phyloP scores from a whole-genome alignment of 768 basidiomycete genomes.

The Rhodotorula sphaerocarpa region DNA sequence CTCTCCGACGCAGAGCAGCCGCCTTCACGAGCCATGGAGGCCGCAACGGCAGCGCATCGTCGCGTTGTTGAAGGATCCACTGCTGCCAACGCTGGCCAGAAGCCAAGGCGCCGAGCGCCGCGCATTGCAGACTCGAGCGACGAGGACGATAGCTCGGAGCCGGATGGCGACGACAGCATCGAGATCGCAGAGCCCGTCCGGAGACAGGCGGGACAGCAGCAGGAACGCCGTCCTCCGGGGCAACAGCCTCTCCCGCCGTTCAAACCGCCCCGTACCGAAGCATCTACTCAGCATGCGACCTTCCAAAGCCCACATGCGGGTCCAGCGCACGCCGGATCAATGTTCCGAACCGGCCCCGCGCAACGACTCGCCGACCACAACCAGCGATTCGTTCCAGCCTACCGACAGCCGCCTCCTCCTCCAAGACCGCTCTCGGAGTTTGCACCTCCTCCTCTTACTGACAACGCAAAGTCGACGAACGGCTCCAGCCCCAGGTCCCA shows the following conservation, averaged over 20 bases:
- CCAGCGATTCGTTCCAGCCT: neutral
- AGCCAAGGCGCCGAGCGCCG: neutral
- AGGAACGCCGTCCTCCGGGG: too few relatives aligned
- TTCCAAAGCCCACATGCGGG: neutral
- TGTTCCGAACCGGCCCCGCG: neutral
- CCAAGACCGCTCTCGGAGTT: neutral
- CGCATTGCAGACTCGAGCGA: slow-evolving; percentile 7
- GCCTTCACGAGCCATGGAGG: too few relatives aligned
- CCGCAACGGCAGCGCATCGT: neutral
- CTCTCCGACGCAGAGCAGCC: slow-evolving; percentile 4
- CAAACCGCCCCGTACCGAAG: too few relatives aligned
- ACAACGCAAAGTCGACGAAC: neutral
- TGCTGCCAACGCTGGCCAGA: too few relatives aligned
- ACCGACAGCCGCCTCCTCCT: neutral
- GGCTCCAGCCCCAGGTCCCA: too few relatives aligned
- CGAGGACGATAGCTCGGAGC: neutral
- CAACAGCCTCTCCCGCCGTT: too few relatives aligned
- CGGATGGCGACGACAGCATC: neutral
- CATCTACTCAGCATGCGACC: too few relatives aligned
- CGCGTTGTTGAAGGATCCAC: neutral
- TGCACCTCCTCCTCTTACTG: too few relatives aligned
- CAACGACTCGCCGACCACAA: too few relatives aligned
- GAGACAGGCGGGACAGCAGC: too few relatives aligned
- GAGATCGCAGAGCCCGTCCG: neutral
- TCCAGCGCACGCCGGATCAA: neutral